A percentile compares a stretch with the other conserved stretches of the same genome.
These are phyloP conservation scores for Crucibulum laeve DNA, from an alignment of 768 basidiomycete genomes.

Conservation along the genomic window DNA sequence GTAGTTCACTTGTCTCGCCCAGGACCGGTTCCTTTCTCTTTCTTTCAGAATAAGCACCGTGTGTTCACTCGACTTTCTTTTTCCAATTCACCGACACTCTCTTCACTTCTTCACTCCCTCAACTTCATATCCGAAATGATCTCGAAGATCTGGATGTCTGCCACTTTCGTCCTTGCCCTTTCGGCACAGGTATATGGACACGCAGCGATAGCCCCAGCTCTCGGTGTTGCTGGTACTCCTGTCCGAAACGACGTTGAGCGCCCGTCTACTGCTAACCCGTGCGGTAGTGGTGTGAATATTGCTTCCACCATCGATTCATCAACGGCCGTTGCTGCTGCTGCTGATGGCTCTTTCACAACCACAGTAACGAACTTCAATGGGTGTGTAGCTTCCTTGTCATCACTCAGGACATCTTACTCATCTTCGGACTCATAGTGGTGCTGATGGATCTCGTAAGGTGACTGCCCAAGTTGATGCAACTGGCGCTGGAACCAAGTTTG, in stretches of 20 bases:
- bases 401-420: neutral
- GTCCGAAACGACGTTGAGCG: conserved; percentile 17
- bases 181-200: conserved; percentile 26
- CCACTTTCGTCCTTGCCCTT: conserved; percentile 20
- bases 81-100: neutral
- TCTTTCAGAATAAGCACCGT: neutral
- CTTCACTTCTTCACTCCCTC: neutral
- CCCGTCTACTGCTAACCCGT: conserved; percentile 19
- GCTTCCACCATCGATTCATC: conserved; percentile 27
- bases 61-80: conserved; percentile 1
- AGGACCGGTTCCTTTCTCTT: conserved; percentile 4
- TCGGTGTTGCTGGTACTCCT: conserved; percentile 19
- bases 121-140: conserved; percentile 6
- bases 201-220: conserved; percentile 27
- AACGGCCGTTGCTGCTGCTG: conserved; percentile 16
- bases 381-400: conserved; percentile 16
- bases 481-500: conserved; percentile 35
- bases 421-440: conserved; percentile 21
- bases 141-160: conserved; percentile 13
- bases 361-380: conserved; percentile 34
- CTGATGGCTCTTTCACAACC: conserved; percentile 30
- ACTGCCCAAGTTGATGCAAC: conserved; percentile 41
- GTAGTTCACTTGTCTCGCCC: neutral
- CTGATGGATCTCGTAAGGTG: conserved; percentile 45
- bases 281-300: conserved; percentile 27